Evolutionary conservation across 1,284 basidiomycete genomes (phyloP), one percentile per base, ranked within the genome.

Genomic region (Heterobasidion occidentale): DNA sequence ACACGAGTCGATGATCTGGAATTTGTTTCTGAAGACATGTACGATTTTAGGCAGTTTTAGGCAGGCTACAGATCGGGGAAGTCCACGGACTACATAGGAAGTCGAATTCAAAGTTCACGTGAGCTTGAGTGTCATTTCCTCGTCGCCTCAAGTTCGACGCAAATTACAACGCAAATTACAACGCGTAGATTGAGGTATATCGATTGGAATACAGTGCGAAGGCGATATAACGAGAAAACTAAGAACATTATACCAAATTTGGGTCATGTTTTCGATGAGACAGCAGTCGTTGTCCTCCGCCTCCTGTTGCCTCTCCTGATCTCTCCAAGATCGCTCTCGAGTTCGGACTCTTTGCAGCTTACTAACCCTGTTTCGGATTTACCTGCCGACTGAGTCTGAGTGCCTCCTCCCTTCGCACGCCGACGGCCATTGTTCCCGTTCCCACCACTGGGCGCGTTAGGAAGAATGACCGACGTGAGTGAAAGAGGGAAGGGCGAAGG

Each of bases 401-500:
- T 72, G 9, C 78, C 80, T 51, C 76, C 77, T 0, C 81, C 80
- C 61, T 86, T 86, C 14, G 78, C 74, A 58, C 83, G 72, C 56
- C 84, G 68, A 54, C 81, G 67, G 2, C 79, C 75, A 8, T 77
- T 78, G 3, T 63, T 72, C 1, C 72, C 75, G 6, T 70, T 69
- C 3, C 67, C 63, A 1, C 70, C 69, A 7, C 66, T 67, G 50
- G 68, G 57, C 57, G 63, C 68, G 58, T 65, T 70, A 19, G 64
- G 62, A 53, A 70, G 67, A 15, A 64, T 60, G 36, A 67, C 69
- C 15, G 79, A 74, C 3, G 85, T 87, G 19, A 92, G 77, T 3
- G 89, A 81, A 14, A 92, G 74, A 0, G 89, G 86, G 73, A 90
- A 92, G 3, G 87, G 86, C 0, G 89, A 90, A 1, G 88, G 86